phyloP scores from a whole-genome alignment of 108 stramenopile genomes.

The Pseudonitzschia delicatissima region DNA sequence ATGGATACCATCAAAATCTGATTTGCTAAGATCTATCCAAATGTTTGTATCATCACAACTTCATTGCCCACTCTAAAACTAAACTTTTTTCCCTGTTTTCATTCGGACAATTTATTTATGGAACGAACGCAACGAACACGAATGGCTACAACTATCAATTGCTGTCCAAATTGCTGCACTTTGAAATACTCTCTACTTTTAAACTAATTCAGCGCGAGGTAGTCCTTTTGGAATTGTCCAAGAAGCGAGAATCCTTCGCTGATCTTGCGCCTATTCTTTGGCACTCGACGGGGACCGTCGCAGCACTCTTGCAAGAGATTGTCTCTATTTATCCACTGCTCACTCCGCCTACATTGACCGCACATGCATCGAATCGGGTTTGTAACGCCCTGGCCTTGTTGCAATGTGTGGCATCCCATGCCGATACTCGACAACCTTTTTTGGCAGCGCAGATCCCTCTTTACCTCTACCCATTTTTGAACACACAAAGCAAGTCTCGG shows the following conservation, averaged over 20 bases:
- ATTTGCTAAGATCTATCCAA: too few relatives aligned
- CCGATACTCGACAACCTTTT: slow-evolving; percentile 93
- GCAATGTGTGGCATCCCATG: slow-evolving; percentile 98
- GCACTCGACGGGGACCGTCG: slow-evolving; percentile 77
- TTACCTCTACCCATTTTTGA: slow-evolving; percentile 98
- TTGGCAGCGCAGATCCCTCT: slow-evolving; percentile 95
- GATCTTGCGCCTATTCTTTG: slow-evolving; percentile 94
- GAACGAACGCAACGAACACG: too few relatives aligned
- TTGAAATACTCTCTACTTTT: too few relatives aligned
- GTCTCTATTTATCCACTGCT: slow-evolving; percentile 96
- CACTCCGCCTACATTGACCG: slow-evolving; percentile 95
- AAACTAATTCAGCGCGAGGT: slow-evolving; percentile 86
- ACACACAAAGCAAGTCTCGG: slow-evolving; percentile 91
- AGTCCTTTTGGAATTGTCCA: slow-evolving; percentile 95
- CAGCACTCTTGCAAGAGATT: slow-evolving; percentile 96
- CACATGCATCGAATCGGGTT: slow-evolving; percentile 94
- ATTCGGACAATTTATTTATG: too few relatives aligned
- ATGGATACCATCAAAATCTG: too few relatives aligned
- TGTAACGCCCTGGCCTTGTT: slow-evolving; percentile 98
- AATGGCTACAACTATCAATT: too few relatives aligned
- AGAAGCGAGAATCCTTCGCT: slow-evolving; percentile 93
- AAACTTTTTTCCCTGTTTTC: too few relatives aligned
- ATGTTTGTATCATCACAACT: too few relatives aligned
- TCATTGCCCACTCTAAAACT: too few relatives aligned
- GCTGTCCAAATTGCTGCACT: too few relatives aligned